These are phyloP conservation scores for Saturnispora hagleri DNA, from an alignment of 805 yeast species.

Conservation along the genomic window DNA sequence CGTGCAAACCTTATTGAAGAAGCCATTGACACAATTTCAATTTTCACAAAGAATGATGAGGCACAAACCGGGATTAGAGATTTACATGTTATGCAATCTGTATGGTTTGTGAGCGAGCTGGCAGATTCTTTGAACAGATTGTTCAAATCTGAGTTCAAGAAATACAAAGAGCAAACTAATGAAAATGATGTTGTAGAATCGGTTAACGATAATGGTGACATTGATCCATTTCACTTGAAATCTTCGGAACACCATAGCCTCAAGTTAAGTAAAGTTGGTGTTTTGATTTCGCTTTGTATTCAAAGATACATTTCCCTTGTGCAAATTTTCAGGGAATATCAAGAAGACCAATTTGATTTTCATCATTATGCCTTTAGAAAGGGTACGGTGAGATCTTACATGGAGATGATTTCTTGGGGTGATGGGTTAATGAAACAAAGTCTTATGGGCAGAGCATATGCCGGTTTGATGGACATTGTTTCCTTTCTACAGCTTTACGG, in stretches of 20 bases:
- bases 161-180: conserved; percentile 9
- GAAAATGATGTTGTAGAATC: conserved; percentile 8
- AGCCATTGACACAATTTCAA: conserved; percentile 63
- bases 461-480: conserved; percentile 53
- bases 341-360: conserved; percentile 86
- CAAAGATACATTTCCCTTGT: conserved; percentile 67
- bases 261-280: conserved; percentile 31
- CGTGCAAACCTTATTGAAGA: conserved; percentile 67
- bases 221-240: conserved; percentile 16
- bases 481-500: conserved; percentile 29
- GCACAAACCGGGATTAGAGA: conserved; percentile 79
- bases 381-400: conserved; percentile 81
- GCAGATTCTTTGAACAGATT: conserved; percentile 73
- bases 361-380: conserved; percentile 85
- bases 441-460: conserved; percentile 58
- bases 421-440: conserved; percentile 64
- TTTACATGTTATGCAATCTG: conserved; percentile 81
- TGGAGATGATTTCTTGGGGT: conserved; percentile 75
- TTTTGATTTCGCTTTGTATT: conserved; percentile 58
- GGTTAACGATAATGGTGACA: conserved; percentile 26
- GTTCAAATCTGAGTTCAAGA: conserved; percentile 30
- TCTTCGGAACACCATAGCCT: conserved; percentile 6
- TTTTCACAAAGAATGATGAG: conserved; percentile 82
- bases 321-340: conserved; percentile 60
- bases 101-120: conserved; percentile 78